Conservation (phyloP, 2,329 filamentous ascomycete genomes). For the Lecanoromycetidae sp. region DNA sequence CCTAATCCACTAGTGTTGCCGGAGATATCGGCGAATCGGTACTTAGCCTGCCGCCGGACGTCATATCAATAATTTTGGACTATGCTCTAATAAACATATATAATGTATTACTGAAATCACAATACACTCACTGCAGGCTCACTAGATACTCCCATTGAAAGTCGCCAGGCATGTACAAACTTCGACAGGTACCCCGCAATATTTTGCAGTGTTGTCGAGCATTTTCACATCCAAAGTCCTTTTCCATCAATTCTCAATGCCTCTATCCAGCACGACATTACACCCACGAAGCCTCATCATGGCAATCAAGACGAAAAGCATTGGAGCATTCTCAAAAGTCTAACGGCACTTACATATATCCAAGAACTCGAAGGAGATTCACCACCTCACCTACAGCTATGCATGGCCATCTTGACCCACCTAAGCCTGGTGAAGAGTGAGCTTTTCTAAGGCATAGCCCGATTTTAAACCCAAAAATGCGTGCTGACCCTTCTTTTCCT, state of each 20-base stretch:
- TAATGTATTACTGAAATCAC: background rate
- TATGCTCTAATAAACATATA: background rate
- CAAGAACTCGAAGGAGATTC: constrained; percentile 40
- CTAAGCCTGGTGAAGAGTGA: constrained; percentile 86
- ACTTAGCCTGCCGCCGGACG: constrained; percentile 18
- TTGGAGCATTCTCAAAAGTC: background rate
- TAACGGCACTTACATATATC: background rate
- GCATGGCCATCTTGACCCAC: constrained; percentile 73
- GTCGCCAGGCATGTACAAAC: constrained; percentile 5
- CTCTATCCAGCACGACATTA: background rate
- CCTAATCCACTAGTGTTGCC: background rate
- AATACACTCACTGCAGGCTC: too few relatives aligned
- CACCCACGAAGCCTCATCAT: background rate
- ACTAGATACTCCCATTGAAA: background rate
- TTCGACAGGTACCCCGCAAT: background rate
- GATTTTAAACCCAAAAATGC: too few relatives aligned
- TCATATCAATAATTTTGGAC: constrained; percentile 18
- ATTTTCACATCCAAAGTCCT: too few relatives aligned
- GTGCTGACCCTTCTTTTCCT: too few relatives aligned
- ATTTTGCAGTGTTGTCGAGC: background rate
- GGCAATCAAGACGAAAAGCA: background rate
- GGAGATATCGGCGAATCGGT: constrained; percentile 6
- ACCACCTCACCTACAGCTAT: constrained; percentile 46
- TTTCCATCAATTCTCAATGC: background rate
- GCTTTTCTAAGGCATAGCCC: constrained; percentile 25